Base-by-base conservation (phyloP, 768 basidiomycete genomes). In the Mycena venus region DNA sequence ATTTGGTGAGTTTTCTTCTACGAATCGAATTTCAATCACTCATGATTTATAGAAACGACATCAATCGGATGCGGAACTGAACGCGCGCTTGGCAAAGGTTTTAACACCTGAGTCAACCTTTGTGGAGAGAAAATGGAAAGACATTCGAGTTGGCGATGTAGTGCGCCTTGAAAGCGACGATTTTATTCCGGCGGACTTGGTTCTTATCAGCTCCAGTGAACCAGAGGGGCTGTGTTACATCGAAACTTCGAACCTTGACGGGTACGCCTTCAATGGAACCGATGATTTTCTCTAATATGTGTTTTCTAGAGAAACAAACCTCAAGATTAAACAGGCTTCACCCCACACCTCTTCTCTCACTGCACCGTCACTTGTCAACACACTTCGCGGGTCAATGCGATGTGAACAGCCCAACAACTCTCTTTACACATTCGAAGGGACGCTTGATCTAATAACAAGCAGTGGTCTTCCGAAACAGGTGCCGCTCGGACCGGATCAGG, bases 351-450 rank as follows among this genome's bases (percentile, higher is more conserved):
- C 94, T 0, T 79, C 88, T 7, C 88, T 99, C 51, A 96, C 93
- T 7, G 91, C 95, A 3, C 97, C 98, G 0, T 83, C 91, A 9
- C 89, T 93, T 12, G 93, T 96, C 49, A 87, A 89, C 21, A 82
- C 90, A 9, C 87, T 99, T 2, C 91, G 90, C 44, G 98, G 98
- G 15, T 92, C 94, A 17, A 87, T 99, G 27, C 92, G 96, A 53
- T 98, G 95, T 10, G 98, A 99, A 82, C 96, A 99, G 73, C 98
- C 98, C 8, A 99, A 99, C 83, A 98, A 97, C 79, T 98, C 96
- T 0, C 85, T 99, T 3, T 99, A 99, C 84, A 99, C 98, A 0
- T 99, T 94, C 79, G 97, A 99, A 88, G 91, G 94, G 74, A 91
- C 94, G 11, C 79, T 96, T 60, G 93, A 94, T 66, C 86, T 95